Evolutionary conservation across 2,329 filamentous ascomycete genomes (phyloP).

Genomic region (Trichocomaceae sp.): DNA sequence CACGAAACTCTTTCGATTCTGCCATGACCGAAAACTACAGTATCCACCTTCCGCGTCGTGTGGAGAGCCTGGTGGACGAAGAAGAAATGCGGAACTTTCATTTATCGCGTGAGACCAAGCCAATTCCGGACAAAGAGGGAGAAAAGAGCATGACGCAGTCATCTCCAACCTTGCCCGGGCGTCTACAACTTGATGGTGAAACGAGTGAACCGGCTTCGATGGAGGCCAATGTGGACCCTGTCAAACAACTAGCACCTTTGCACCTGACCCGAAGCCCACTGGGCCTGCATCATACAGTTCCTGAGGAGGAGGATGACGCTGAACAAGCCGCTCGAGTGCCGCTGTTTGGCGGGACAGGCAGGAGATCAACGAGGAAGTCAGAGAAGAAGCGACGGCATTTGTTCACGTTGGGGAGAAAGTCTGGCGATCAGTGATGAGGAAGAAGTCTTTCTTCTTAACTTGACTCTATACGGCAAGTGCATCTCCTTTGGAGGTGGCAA

Average conservation of each 20-base stretch:
- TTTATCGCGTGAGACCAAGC: background rate
- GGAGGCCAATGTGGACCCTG: background rate
- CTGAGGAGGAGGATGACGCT: background rate
- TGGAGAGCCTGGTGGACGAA: slow-evolving; percentile 70
- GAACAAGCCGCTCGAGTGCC: background rate
- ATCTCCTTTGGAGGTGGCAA: background rate
- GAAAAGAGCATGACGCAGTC: background rate
- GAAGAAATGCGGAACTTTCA: slow-evolving; percentile 67
- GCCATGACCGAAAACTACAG: slow-evolving; percentile 55
- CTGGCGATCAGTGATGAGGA: background rate
- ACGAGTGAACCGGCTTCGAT: background rate
- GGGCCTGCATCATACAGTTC: slow-evolving; percentile 21
- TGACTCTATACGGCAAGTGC: background rate
- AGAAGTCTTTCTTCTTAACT: background rate
- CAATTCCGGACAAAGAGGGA: background rate
- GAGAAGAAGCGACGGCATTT: slow-evolving; percentile 9
- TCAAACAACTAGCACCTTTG: slow-evolving; percentile 7
- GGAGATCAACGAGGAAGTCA: background rate
- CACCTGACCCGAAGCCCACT: slow-evolving; percentile 26
- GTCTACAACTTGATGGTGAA: background rate
- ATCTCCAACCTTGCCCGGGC: slow-evolving; percentile 1
- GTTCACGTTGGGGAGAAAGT: slow-evolving; percentile 4
- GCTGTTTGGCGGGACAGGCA: slow-evolving; percentile 2
- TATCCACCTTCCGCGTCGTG: slow-evolving; percentile 59
- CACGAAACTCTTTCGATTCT: slow-evolving; percentile 62